Conservation (phyloP, 768 basidiomycete species). For the Lactarius sp. region DNA sequence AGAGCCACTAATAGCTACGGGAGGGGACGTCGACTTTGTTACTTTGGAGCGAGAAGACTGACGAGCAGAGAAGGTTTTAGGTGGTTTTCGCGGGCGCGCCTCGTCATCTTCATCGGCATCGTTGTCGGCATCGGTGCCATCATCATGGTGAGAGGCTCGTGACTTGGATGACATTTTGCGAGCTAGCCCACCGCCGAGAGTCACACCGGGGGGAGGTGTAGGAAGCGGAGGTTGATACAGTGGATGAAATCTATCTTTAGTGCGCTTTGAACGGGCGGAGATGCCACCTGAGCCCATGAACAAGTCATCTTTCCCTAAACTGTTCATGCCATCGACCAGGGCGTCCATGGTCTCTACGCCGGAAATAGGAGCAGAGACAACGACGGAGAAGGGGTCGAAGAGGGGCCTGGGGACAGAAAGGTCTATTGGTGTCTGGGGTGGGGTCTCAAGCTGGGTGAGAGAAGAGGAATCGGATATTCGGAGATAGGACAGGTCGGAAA, state of each 20-base stretch:
- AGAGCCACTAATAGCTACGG: conserved; percentile 1
- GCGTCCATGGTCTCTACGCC: conserved; percentile 89
- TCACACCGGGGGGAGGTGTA: conserved; percentile 74
- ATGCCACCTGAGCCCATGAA: conserved; percentile 38
- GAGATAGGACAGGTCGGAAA: conserved; percentile 31
- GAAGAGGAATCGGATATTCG: conserved; percentile 65
- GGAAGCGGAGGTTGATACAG: conserved; percentile 81
- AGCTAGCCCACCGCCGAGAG: conserved; percentile 46
- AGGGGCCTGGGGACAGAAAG: conserved; percentile 36
- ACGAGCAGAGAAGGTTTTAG: conserved; percentile 27
- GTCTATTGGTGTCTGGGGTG: conserved; percentile 63
- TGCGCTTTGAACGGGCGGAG: conserved; percentile 49
- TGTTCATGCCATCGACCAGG: conserved; percentile 86
- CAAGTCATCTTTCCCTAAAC: conserved; percentile 51
- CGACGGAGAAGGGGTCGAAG: conserved; percentile 40
- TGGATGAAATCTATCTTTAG: conserved; percentile 55
- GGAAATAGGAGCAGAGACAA: conserved; percentile 71
- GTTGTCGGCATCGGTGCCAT: conserved; percentile 54
- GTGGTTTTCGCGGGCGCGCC: conserved; percentile 1
- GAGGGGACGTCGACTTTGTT: conserved; percentile 8
- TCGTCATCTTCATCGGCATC: conserved; percentile 20
- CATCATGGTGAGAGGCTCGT: conserved; percentile 36
- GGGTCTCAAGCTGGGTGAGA: conserved; percentile 57
- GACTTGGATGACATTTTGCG: conserved; percentile 31
- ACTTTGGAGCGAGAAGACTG: conserved; percentile 26